Evolutionary conservation across 1,284 basidiomycete species (phyloP), one percentile per base, ranked within the genome.

Genomic region (Puccinia novopanici): DNA sequence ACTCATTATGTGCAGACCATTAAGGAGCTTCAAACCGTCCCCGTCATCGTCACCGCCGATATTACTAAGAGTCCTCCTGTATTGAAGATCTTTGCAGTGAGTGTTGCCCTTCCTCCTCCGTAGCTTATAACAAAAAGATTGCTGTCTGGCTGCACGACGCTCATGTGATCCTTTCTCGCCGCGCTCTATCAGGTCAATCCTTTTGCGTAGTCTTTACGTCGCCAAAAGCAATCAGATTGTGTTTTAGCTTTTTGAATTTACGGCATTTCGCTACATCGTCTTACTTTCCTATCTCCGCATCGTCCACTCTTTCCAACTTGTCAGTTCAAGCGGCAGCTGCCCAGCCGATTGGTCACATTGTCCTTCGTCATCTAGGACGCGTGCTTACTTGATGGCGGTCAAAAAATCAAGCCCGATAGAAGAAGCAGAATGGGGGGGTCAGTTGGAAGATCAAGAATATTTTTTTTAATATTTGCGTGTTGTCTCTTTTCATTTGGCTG

Each of bases 1-100:
- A 80, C 77, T 45, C 77, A 80, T 65, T 80, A 57, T 48, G 77
- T 80, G 15, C 77, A 80, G 52, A 80, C 77, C 27, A 52, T 80
- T 19, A 71, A 45, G 40, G 77, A 80, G 50, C 55, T 80, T 57
- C 55, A 72, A 65, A 80, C 77, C 22, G 77, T 80, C 9, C 77
- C 77, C 13, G 77, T 80, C 8, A 80, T 80, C 48, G 48, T 80
- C 19, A 80, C 77, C n/a, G 77, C 77, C 48, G 77, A 80, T 72
- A 80, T 70, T 45, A 71, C 67, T 30, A 80, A 80, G 57, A 80
- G 77, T 45, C 77, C 77, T 30, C 77, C 77, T 17, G 77, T 80
- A 9, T 63, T 80, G 42, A 80, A 80, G 37, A 80, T 80, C 17
- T 80, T 80, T 61, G 77, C 77, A 27, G 77, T 80, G 42, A 70